Evolutionary conservation across 2,329 filamentous ascomycete genomes (phyloP).

Genomic region (Pseudogymnoascus sp.): DNA sequence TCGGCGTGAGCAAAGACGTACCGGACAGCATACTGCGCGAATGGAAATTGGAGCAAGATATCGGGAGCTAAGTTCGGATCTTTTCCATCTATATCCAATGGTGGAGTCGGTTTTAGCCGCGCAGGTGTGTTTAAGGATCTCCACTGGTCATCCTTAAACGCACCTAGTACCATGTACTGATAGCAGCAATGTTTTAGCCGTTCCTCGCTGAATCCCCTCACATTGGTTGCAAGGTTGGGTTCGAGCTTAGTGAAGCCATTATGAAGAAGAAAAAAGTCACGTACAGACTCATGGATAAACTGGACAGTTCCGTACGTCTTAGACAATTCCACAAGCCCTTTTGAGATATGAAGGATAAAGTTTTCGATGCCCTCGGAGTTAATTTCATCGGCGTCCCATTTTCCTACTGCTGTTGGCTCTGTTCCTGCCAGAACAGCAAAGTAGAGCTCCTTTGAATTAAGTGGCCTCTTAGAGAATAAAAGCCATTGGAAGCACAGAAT

Average conservation of each 20-base stretch:
- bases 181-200: constrained; percentile 37
- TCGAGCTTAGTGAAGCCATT: neutral
- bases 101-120: too few species aligned
- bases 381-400: constrained; percentile 21
- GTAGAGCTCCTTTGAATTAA: constrained; percentile 38
- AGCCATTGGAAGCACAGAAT: constrained; percentile 45
- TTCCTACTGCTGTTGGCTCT: constrained; percentile 15
- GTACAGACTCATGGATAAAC: constrained; percentile 34
- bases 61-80: too few species aligned
- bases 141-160: constrained; percentile 11
- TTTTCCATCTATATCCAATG: too few species aligned
- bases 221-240: neutral
- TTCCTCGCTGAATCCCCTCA: constrained; percentile 28
- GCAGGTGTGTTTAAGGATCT: too few species aligned
- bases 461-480: constrained; percentile 38
- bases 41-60: constrained; percentile 28
- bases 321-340: constrained; percentile 33
- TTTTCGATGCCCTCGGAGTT: constrained; percentile 25
- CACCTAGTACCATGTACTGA: constrained; percentile 29
- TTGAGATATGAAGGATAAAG: constrained; percentile 33
- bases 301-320: constrained; percentile 29
- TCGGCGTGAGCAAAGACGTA: constrained; percentile 35
- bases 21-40: constrained; percentile 35
- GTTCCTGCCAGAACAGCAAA: constrained; percentile 31
- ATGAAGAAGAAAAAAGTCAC: constrained; percentile 29